Conservation (phyloP, 2,329 filamentous ascomycete genomes). For the Cercospora sojina region DNA sequence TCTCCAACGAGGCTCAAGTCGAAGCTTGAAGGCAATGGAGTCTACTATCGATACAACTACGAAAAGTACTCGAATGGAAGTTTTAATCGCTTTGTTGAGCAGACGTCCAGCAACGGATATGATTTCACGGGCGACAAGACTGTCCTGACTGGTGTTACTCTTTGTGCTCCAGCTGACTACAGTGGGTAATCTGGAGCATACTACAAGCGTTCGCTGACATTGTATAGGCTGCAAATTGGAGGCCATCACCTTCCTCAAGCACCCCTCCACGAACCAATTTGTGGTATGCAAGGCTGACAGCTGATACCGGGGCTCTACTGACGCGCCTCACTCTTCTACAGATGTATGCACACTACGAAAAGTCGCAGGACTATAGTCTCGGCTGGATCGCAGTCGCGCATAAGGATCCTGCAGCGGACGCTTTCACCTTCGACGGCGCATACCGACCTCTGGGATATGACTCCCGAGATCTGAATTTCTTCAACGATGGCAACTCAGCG, state of each 20-base stretch:
- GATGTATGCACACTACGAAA: constrained; percentile 29
- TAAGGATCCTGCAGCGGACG: constrained; percentile 16
- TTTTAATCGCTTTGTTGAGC: constrained; percentile 23
- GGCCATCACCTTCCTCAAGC: constrained; percentile 15
- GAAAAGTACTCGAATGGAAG: constrained; percentile 18
- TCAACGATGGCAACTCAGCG: constrained; percentile 21
- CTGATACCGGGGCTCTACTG: background rate
- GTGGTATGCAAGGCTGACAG: background rate
- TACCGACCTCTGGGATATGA: constrained; percentile 25
- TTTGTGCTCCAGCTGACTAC: constrained; percentile 15
- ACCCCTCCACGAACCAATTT: constrained; percentile 19
- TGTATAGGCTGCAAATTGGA: constrained; percentile 25
- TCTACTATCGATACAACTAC: constrained; percentile 30
- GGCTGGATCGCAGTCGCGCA: constrained; percentile 28
- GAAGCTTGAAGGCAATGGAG: constrained; percentile 17
- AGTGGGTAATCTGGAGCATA: background rate
- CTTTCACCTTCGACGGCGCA: constrained; percentile 24
- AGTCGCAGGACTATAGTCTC: constrained; percentile 22
- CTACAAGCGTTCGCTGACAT: background rate
- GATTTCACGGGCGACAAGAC: constrained; percentile 26
- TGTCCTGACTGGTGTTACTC: constrained; percentile 3
- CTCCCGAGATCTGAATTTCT: constrained; percentile 28
- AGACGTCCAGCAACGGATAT: constrained; percentile 27
- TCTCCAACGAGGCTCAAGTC: constrained; percentile 17
- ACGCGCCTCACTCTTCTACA: background rate